Evolutionary conservation across 306 rosid genomes (phyloP), one percentile per base, ranked within the genome.

Genomic region (Prinsepia uniflora): DNA sequence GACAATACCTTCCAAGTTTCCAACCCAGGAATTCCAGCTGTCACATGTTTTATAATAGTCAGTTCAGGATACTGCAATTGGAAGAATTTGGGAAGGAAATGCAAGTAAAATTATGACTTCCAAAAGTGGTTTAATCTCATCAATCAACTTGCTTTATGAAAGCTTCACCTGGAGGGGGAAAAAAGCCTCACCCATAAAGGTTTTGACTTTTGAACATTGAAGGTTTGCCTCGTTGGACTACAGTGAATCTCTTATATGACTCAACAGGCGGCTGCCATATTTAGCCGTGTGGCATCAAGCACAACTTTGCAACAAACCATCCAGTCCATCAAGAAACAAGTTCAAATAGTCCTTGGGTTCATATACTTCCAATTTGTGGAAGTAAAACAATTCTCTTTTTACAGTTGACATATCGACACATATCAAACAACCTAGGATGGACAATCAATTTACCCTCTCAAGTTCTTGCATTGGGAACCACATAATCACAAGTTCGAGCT

Each of bases 391-490:
- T 41, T 48, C 7, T 49, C 30, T 40, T 62, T 19, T 47, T 67
- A 68, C 6, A 39, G 36, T 39, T 8, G 18, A 66, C 39, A 24
- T 12, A 19, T 17, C 59, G 14, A 56, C 43, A 11, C 36, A 67
- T 56, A 61, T 22, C 19, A 50, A 49, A 22, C 46, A 64, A 76
- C 72, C 72, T 63, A 67, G 50, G 77, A 42, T 40, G 17, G 34
- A 15, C 13, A 34, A 73, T 19, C 30, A 63, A 42, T 46, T 30
- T 17, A 52, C 68, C 49, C 24, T 58, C 88, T 85, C 81, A 89
- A 73, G 85, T 77, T 67, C 30, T 54, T 59, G 49, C 63, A 67
- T 80, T 77, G 77, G 91, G 85, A 78, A 70, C 59, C 48, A 34
- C 68, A 39, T 39, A 18, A 76, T 77, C 73, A 65, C 40, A 43